Conservation (phyloP, 495 filamentous ascomycete species). For the Filosporella fistucella region DNA sequence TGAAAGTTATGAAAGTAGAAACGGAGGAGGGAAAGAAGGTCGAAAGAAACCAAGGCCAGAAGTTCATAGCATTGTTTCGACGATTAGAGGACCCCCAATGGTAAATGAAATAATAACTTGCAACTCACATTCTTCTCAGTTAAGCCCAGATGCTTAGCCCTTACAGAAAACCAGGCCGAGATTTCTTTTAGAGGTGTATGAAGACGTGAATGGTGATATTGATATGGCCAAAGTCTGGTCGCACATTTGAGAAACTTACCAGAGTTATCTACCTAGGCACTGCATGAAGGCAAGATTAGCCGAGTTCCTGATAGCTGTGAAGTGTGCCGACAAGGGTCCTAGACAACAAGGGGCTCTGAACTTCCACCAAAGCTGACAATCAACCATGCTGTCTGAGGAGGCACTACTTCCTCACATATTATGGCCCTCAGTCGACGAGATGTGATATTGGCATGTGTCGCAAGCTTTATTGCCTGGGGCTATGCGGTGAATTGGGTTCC, state of each 20-base stretch:
- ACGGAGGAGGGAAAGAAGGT: constrained; percentile 99
- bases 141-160: too few species aligned
- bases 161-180: too few species aligned
- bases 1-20: constrained; percentile 73
- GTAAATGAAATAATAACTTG: constrained; percentile 22
- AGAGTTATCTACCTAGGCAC: too few species aligned
- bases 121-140: too few species aligned
- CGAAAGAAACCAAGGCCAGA: constrained; percentile 78
- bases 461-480: constrained; percentile 80
- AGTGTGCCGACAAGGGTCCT: too few species aligned
- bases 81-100: constrained; percentile 48
- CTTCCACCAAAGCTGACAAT: constrained; percentile 4
- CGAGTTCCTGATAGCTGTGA: too few species aligned
- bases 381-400: constrained; percentile 22
- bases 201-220: too few species aligned
- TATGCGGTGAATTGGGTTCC: constrained; percentile 77
- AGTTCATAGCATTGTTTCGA: constrained; percentile 82
- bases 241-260: too few species aligned
- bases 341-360: too few species aligned
- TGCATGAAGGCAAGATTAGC: too few species aligned
- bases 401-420: constrained; percentile 30
- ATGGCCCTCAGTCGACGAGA: constrained; percentile 80
- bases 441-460: constrained; percentile 63
- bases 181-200: too few species aligned
- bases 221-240: too few species aligned